Evolutionary conservation across 2,329 filamentous ascomycete genomes (phyloP).

Genomic region (Cyphellophora europaea): DNA sequence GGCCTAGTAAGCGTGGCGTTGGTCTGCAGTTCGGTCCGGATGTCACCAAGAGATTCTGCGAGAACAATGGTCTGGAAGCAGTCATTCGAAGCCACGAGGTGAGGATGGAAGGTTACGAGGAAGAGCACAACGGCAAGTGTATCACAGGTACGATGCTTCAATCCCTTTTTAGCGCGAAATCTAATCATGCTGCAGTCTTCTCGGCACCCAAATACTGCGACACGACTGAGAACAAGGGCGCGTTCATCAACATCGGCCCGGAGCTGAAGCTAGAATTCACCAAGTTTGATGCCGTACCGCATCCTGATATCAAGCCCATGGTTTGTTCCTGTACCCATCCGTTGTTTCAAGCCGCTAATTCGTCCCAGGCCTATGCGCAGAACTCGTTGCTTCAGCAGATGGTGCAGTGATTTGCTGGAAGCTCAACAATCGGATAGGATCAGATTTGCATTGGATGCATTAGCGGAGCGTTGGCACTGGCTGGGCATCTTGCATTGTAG

Average conservation of each 20-base stretch:
- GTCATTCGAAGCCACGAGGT: constrained; percentile 97
- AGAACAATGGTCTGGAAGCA: constrained; percentile 87
- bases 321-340: constrained; percentile 27
- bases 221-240: constrained; percentile 93
- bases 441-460: too few relatives aligned
- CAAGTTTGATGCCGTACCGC: constrained; percentile 92
- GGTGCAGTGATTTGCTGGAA: not conserved
- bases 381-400: constrained; percentile 21
- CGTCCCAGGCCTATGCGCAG: constrained; percentile 35
- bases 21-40: constrained; percentile 96
- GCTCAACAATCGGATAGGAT: too few relatives aligned
- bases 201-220: constrained; percentile 97
- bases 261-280: constrained; percentile 88
- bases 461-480: too few relatives aligned
- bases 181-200: constrained; percentile 56
- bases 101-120: constrained; percentile 97
- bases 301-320: constrained; percentile 93
- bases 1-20: constrained; percentile 92
- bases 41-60: constrained; percentile 91
- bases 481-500: too few relatives aligned
- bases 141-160: constrained; percentile 62
- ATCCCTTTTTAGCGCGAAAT: constrained; percentile 19
- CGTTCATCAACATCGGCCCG: constrained; percentile 91
- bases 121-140: constrained; percentile 90
- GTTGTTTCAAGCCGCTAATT: constrained; percentile 3